A percentile compares a stretch with the other conserved stretches of the same genome.
Evolutionary conservation across 768 basidiomycete species (phyloP).

Genomic region (Boletus patriciae): DNA sequence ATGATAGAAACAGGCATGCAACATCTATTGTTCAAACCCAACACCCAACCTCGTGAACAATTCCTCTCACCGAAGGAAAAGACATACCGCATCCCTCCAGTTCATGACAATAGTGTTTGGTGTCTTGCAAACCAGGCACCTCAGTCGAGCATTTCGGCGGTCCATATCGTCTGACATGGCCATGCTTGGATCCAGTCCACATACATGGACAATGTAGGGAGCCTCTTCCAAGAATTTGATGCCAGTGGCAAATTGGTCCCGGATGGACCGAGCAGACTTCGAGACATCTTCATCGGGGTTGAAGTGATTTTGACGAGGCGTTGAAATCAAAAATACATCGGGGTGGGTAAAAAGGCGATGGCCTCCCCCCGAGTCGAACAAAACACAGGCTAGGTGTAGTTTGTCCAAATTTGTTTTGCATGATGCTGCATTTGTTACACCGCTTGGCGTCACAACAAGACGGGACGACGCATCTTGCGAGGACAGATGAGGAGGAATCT

Average conservation of each 20-base stretch:
- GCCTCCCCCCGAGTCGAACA: background rate
- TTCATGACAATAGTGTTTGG: background rate
- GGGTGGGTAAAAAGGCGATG: background rate
- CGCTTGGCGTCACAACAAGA: background rate
- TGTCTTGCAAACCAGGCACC: background rate
- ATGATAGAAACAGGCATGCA: background rate
- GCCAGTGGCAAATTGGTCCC: background rate
- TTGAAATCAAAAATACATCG: background rate
- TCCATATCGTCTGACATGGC: constrained; percentile 15
- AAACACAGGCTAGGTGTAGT: constrained; percentile 9
- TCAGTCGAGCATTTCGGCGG: constrained; percentile 2
- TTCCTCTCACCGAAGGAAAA: background rate
- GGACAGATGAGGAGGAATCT: background rate
- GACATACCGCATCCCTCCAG: constrained; percentile 14
- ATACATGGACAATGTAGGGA: background rate
- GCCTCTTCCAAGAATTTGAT: background rate
- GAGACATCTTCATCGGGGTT: background rate
- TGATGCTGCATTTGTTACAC: background rate
- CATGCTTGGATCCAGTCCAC: constrained; percentile 6
- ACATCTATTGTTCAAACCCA: background rate
- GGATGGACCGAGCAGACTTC: background rate
- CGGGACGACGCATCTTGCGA: too few species aligned
- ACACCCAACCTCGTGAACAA: background rate
- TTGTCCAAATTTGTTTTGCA: background rate
- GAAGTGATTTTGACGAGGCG: too few species aligned